These are phyloP conservation scores for Xylaria sp. DNA, from an alignment of 2,329 filamentous ascomycete species.

Conservation along the genomic window DNA sequence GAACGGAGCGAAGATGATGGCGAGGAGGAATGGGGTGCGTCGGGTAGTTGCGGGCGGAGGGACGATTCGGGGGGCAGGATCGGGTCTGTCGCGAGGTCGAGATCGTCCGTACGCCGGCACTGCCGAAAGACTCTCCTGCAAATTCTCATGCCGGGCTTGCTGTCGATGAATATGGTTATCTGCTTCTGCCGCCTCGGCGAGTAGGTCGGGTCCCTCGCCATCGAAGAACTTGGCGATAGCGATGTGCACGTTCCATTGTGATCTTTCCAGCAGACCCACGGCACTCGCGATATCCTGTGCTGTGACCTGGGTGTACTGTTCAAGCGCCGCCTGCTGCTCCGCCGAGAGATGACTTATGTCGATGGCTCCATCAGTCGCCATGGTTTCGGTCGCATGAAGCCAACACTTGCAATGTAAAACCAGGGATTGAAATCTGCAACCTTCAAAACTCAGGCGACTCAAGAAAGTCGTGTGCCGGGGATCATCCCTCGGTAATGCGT, in stretches of 20 bases:
- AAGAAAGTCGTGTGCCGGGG: neutral
- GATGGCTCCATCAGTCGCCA: slow-evolving; percentile 42
- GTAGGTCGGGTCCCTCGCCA: slow-evolving; percentile 77
- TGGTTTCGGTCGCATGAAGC: slow-evolving; percentile 23
- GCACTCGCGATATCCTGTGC: slow-evolving; percentile 74
- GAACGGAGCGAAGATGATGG: slow-evolving; percentile 76
- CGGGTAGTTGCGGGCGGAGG: slow-evolving; percentile 66
- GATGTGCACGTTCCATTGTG: slow-evolving; percentile 98
- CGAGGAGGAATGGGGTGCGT: slow-evolving; percentile 68
- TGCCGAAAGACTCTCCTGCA: slow-evolving; percentile 55
- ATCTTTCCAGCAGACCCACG: slow-evolving; percentile 71
- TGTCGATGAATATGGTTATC: slow-evolving; percentile 56
- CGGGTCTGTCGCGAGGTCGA: slow-evolving; percentile 38
- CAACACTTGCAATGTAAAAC: neutral
- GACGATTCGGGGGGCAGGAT: slow-evolving; percentile 79
- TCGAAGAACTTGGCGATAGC: slow-evolving; percentile 98
- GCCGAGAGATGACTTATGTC: slow-evolving; percentile 67
- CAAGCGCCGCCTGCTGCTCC: slow-evolving; percentile 74
- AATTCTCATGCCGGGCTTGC: slow-evolving; percentile 64
- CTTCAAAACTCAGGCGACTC: neutral
- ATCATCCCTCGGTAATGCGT: neutral
- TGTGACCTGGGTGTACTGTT: slow-evolving; percentile 85
- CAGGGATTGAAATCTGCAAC: neutral
- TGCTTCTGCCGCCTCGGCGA: slow-evolving; percentile 68
- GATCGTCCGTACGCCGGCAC: slow-evolving; percentile 33